These are phyloP conservation scores for Glebionis coronaria DNA, from an alignment of 129 eudicot genomes.

Conservation along the genomic window DNA sequence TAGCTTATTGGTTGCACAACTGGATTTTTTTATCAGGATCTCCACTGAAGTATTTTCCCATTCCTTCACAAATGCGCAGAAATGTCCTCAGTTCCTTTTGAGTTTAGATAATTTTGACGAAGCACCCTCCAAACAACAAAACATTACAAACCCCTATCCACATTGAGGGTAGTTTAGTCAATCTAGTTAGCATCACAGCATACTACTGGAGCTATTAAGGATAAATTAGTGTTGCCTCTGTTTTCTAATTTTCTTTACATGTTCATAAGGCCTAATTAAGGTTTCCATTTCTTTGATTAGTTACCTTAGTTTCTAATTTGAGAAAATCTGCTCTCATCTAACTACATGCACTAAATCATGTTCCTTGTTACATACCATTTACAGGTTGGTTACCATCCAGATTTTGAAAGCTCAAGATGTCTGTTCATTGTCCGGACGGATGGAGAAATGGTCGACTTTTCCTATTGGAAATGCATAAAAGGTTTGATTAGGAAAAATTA, in stretches of 20 bases:
- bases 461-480: conserved; percentile 98
- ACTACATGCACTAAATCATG: background rate
- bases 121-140: no score
- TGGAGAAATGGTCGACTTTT: conserved; percentile 78
- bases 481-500: conserved; percentile 84
- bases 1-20: no score
- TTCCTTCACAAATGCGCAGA: no score
- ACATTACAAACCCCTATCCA: no score
- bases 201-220: no score
- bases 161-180: no score
- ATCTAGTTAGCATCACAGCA: no score
- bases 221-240: background rate
- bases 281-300: background rate
- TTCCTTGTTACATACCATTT: conserved; percentile 5
- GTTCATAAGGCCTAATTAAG: background rate
- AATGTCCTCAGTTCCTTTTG: no score
- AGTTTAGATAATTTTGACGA: no score
- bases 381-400: conserved; percentile 94
- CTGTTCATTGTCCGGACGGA: conserved; percentile 81
- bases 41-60: no score
- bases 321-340: background rate
- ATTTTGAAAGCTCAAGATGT: conserved; percentile 80
- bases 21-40: no score
- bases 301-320: background rate
- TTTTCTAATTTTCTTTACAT: background rate